Percentiles rank a stretch among this genome's conserved stretches.
phyloP scores from a whole-genome alignment of 495 filamentous ascomycete species.

The Penicillium ochrochloron region DNA sequence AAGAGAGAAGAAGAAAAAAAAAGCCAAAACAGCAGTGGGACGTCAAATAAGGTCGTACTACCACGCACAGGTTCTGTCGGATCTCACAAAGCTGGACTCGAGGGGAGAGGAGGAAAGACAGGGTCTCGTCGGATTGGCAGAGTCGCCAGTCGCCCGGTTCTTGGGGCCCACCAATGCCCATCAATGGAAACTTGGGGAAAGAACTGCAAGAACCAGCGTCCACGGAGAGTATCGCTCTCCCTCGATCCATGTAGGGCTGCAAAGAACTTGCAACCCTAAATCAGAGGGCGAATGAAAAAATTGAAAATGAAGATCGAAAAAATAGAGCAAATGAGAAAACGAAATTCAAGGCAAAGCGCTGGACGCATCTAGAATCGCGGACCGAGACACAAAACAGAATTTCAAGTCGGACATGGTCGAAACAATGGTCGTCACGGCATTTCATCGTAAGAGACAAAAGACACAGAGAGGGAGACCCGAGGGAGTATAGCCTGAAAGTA shows the following conservation, averaged over 20 bases:
- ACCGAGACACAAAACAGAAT: constrained; percentile 17
- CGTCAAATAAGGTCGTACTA: neutral
- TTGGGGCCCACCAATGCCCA: neutral
- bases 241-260: constrained; percentile 3
- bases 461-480: constrained; percentile 9
- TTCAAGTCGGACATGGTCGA: constrained; percentile 21
- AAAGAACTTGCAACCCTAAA: neutral
- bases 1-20: constrained; percentile 18
- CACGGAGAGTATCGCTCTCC: neutral
- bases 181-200: neutral
- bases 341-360: constrained; percentile 19
- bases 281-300: neutral
- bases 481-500: neutral
- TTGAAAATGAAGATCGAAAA: neutral
- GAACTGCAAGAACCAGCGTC: neutral
- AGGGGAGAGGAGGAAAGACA: neutral
- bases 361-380: constrained; percentile 33
- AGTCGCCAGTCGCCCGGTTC: neutral
- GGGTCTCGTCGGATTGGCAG: constrained; percentile 1
- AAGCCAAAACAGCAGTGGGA: neutral
- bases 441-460: constrained; percentile 40
- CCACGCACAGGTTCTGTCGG: constrained; percentile 11
- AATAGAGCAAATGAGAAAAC: constrained; percentile 3
- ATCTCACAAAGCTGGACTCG: constrained; percentile 5
- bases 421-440: constrained; percentile 41